Base-by-base conservation (phyloP, 768 basidiomycete genomes). In the Hortiboletus flavorubellus region DNA sequence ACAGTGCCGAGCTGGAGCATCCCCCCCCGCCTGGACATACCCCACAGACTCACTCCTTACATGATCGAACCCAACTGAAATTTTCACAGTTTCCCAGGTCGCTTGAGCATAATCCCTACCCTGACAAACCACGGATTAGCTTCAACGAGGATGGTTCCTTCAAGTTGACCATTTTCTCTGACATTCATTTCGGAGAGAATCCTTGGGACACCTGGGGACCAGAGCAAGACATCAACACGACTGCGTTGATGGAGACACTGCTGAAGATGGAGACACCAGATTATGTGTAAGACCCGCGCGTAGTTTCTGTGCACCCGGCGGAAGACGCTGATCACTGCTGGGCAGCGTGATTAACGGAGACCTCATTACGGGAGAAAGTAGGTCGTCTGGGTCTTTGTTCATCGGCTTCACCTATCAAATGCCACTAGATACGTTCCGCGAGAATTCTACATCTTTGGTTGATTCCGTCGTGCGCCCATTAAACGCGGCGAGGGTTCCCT, bases 121-220 rank as follows among this genome's bases (percentile, higher is more conserved):
- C 78, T 0, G 53, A 65, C 50, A 78, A 80, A 55, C 78, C 78
- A 14, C 79, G 80, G 12, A 57, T 89, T 15, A 77, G 75, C 2
- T 90, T 89, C 68, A 73, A 74, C 8, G 31, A 66, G 0, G 79
- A 86, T 64, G 84, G 82, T 2, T 80, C 80, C 2, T 87, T 91
- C 77, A 89, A 87, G 68, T 61, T 91, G 44, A 85, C 82, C 14
- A 76, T 89, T 7, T 88, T 90, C 66, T 87, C 86, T 8, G 89
- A 91, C 61, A 68, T 89, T 31, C 88, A 90, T 64, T 89, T 78
- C 56, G 88, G 89, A 29, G 88, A 90, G 69, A 85, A 87, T 60
- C 85, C 86, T 8, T 85, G 83, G 81, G 83, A 84, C 50, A 67
- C 56, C 8, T 86, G 84, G 82, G 87, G 88, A 0, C 82, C 83